These are phyloP conservation scores for Daedaleopsis sinensis DNA, from an alignment of 768 basidiomycete species.

Conservation along the genomic window DNA sequence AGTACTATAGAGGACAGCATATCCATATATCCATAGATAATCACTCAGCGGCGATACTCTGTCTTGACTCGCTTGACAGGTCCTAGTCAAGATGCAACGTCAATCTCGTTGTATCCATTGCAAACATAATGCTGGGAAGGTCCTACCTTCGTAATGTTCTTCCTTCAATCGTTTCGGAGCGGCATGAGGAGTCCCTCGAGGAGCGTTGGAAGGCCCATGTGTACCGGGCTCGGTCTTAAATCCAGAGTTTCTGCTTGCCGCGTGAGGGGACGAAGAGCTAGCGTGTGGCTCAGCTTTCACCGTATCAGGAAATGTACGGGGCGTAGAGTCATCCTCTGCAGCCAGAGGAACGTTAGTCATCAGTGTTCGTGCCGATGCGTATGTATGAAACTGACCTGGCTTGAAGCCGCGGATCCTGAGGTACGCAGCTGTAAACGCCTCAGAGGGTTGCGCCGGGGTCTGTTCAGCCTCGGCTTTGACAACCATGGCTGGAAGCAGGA, in stretches of 20 bases:
- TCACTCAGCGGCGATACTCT: neutral
- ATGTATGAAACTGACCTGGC: neutral
- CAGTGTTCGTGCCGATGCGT: too few relatives aligned
- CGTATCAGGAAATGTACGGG: neutral
- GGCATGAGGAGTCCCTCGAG: neutral
- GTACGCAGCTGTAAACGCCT: neutral
- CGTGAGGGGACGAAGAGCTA: neutral
- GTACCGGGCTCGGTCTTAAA: neutral
- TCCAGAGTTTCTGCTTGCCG: neutral
- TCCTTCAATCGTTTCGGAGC: neutral
- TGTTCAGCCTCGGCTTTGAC: neutral
- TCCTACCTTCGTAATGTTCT: neutral
- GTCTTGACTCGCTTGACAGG: neutral
- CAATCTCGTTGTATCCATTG: too few relatives aligned
- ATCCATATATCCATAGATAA: too few relatives aligned
- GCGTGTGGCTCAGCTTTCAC: neutral
- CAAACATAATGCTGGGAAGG: neutral
- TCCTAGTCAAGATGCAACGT: neutral
- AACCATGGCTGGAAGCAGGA: neutral
- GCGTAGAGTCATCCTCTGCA: too few relatives aligned
- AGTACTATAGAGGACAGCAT: neutral
- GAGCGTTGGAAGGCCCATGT: neutral
- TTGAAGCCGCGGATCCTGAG: neutral
- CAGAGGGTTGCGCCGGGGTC: neutral
- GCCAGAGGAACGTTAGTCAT: too few relatives aligned